These are phyloP conservation scores for Saturnispora silvae DNA, from an alignment of 805 yeast genomes.

Conservation along the genomic window DNA sequence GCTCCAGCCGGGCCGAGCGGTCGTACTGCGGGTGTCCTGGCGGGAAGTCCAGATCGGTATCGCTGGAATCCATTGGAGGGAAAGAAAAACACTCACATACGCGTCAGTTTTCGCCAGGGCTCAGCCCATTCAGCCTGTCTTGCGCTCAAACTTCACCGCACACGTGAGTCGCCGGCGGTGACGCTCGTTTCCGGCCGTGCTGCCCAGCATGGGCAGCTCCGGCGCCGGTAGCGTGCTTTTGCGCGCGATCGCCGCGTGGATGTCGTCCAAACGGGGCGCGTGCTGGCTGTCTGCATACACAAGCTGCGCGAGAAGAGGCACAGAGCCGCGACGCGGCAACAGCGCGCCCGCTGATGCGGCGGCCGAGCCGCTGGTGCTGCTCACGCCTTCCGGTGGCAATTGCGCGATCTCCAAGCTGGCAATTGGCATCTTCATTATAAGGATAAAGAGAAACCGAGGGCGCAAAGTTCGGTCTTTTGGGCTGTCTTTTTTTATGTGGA, in stretches of 20 bases:
- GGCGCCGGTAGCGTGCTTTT: neutral
- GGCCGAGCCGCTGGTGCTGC: too few relatives aligned
- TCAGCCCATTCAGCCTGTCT: conserved; percentile 2
- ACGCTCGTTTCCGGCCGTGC: conserved; percentile 4
- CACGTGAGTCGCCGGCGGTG: conserved; percentile 37
- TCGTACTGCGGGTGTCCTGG: conserved; percentile 7
- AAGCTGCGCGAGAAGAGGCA: neutral
- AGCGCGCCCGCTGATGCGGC: neutral
- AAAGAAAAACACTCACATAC: neutral
- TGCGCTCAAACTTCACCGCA: conserved; percentile 37
- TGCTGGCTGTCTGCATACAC: neutral
- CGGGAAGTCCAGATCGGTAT: conserved; percentile 6
- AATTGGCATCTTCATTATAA: too few relatives aligned
- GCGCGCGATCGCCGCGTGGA: neutral
- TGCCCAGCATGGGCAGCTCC: neutral
- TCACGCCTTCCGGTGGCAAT: too few relatives aligned
- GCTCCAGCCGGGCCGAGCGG: neutral
- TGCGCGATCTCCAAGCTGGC: too few relatives aligned
- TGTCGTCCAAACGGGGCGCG: neutral
- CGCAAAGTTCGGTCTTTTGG: too few relatives aligned
- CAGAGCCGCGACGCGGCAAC: neutral
- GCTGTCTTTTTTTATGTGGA: too few relatives aligned
- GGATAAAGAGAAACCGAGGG: too few relatives aligned
- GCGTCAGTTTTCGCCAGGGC: too few relatives aligned
- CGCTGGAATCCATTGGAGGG: conserved; percentile 3